These are phyloP conservation scores for Anastatica hierochuntica DNA, from an alignment of 345 rosid genomes.

Conservation along the genomic window DNA sequence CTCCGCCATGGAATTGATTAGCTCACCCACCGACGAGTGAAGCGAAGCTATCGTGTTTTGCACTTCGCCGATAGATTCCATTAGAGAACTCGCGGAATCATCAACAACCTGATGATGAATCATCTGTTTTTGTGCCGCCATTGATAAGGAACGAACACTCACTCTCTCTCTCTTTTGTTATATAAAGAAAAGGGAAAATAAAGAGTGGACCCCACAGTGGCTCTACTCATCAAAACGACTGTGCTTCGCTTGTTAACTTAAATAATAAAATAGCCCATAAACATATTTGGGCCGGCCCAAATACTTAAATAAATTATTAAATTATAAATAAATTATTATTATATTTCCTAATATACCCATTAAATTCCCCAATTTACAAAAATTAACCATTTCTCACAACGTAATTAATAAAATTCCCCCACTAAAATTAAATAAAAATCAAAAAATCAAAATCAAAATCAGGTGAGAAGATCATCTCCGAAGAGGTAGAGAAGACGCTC, in stretches of 20 bases:
- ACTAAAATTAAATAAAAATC: not conserved
- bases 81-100: not conserved
- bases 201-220: not conserved
- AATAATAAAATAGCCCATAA: no score
- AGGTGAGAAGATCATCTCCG: constrained; percentile 61
- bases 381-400: not conserved
- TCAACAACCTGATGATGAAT: not conserved
- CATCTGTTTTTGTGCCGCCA: not conserved
- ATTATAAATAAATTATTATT: no score
- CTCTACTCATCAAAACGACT: constrained; percentile 10
- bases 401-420: not conserved
- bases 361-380: not conserved
- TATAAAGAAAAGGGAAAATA: not conserved
- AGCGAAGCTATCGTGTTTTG: not conserved
- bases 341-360: not conserved
- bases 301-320: no score
- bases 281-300: no score
- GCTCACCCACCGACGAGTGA: not conserved
- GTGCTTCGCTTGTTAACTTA: not conserved
- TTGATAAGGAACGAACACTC: not conserved
- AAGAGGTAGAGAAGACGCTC: constrained; percentile 71
- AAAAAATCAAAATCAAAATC: not conserved
- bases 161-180: not conserved
- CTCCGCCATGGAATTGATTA: not conserved
- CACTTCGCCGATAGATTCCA: not conserved